Evolutionary conservation across 2,329 filamentous ascomycete genomes (phyloP).

Genomic region (Ceratocystis alfenasii): DNA sequence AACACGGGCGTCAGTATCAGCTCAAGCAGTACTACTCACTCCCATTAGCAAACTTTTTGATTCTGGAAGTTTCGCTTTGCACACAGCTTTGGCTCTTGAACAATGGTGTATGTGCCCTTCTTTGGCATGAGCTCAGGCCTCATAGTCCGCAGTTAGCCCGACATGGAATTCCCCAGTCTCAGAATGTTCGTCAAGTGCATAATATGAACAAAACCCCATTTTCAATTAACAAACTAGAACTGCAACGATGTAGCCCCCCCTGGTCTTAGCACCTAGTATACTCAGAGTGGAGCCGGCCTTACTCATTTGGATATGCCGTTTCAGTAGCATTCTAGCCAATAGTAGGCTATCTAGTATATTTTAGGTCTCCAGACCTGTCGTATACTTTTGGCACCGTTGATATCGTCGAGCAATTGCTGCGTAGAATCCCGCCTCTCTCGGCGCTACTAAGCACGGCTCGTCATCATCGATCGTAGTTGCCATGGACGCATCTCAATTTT

Average conservation of each 20-base stretch:
- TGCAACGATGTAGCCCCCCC: background rate
- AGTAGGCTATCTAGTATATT: background rate
- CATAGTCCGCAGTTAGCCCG: slow-evolving; percentile 2
- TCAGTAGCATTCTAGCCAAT: background rate
- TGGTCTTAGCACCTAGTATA: slow-evolving; percentile 4
- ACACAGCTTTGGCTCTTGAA: background rate
- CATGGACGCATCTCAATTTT: slow-evolving; percentile 1
- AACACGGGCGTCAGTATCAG: background rate
- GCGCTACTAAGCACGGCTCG: slow-evolving; percentile 14
- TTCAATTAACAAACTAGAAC: slow-evolving; percentile 1
- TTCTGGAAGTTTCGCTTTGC: slow-evolving; percentile 5
- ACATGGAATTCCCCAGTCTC: background rate
- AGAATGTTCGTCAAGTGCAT: background rate
- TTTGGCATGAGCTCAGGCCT: slow-evolving; percentile 2
- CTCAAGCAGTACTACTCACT: background rate
- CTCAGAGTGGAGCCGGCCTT: background rate
- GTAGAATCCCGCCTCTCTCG: slow-evolving; percentile 10
- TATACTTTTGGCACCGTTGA: background rate
- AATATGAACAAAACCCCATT: background rate
- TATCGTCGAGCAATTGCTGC: background rate
- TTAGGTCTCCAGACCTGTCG: background rate
- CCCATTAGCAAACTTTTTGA: background rate
- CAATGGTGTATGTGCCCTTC: slow-evolving; percentile 1
- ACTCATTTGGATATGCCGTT: background rate
- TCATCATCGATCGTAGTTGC: slow-evolving; percentile 17